phyloP scores from a whole-genome alignment of 176 grass and related monocot species.

The Juncus inflexus region DNA sequence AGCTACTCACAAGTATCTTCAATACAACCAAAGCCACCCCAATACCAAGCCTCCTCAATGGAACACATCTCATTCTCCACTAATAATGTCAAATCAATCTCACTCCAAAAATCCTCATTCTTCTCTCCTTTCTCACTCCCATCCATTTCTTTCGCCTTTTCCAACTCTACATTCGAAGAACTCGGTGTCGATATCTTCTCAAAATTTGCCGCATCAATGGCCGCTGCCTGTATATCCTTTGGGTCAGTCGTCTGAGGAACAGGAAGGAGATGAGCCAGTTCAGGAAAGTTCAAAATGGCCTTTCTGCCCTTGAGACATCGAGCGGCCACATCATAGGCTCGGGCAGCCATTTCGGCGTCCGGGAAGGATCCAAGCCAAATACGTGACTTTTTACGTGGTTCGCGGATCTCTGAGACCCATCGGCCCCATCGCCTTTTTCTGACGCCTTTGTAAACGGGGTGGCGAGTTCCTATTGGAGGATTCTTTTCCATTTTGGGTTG shows the following conservation, averaged over 20 bases:
- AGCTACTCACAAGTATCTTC: not conserved
- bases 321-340: constrained; percentile 84
- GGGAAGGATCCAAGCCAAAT: constrained; percentile 95
- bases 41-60: constrained; percentile 25
- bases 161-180: not conserved
- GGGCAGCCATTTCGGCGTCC: constrained; percentile 81
- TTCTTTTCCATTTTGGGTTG: not conserved
- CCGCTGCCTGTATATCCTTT: constrained; percentile 82
- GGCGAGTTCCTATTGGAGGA: not conserved
- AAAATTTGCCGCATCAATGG: constrained; percentile 59
- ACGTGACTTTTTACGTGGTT: constrained; percentile 95
- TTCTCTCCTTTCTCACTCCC: not conserved
- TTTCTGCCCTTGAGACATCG: constrained; percentile 66
- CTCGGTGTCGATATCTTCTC: constrained; percentile 5
- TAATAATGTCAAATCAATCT: constrained; percentile 11
- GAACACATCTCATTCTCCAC: constrained; percentile 29
- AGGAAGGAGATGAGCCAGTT: constrained; percentile 45
- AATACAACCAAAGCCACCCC: constrained; percentile 27
- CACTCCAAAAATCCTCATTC: constrained; percentile 11
- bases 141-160: not conserved
- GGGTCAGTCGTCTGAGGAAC: constrained; percentile 51
- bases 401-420: constrained; percentile 98
- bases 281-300: constrained; percentile 88
- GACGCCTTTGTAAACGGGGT: constrained; percentile 59
- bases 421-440: constrained; percentile 86